These are phyloP conservation scores for Metschnikowia noctiluminum DNA, from an alignment of 805 yeast genomes.

Conservation along the genomic window DNA sequence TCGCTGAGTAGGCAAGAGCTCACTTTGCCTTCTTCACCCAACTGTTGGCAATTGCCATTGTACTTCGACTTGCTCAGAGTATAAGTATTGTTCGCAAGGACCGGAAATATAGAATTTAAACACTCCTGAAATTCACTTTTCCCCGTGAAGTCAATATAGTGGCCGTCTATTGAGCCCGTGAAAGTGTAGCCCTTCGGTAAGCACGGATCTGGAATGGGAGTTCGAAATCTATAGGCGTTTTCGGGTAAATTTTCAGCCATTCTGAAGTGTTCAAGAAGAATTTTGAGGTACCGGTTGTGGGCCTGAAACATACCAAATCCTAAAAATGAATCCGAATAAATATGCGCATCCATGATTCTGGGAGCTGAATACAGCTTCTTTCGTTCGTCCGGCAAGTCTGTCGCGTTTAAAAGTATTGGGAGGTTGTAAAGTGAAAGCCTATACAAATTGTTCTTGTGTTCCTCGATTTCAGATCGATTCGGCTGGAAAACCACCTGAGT, in stretches of 20 bases:
- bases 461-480: slow-evolving; percentile 39
- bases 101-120: slow-evolving; percentile 43
- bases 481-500: slow-evolving; percentile 67
- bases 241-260: slow-evolving; percentile 16
- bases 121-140: slow-evolving; percentile 51
- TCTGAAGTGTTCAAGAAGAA: slow-evolving; percentile 26
- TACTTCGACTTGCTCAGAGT: slow-evolving; percentile 18
- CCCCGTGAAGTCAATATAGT: slow-evolving; percentile 44
- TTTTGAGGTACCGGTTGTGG: slow-evolving; percentile 42
- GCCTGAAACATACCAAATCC: slow-evolving; percentile 64
- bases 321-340: slow-evolving; percentile 54
- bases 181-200: slow-evolving; percentile 45
- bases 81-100: slow-evolving; percentile 35
- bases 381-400: not conserved
- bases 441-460: slow-evolving; percentile 46
- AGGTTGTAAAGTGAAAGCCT: slow-evolving; percentile 40
- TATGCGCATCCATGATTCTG: slow-evolving; percentile 29
- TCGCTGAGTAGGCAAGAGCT: slow-evolving; percentile 52
- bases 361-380: slow-evolving; percentile 14
- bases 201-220: slow-evolving; percentile 53
- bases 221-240: slow-evolving; percentile 16
- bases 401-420: slow-evolving; percentile 20
- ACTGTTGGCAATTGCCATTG: slow-evolving; percentile 29
- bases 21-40: slow-evolving; percentile 27
- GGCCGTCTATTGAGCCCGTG: slow-evolving; percentile 22